Conservation (phyloP, 306 rosid species). For the Quercus gilva region DNA sequence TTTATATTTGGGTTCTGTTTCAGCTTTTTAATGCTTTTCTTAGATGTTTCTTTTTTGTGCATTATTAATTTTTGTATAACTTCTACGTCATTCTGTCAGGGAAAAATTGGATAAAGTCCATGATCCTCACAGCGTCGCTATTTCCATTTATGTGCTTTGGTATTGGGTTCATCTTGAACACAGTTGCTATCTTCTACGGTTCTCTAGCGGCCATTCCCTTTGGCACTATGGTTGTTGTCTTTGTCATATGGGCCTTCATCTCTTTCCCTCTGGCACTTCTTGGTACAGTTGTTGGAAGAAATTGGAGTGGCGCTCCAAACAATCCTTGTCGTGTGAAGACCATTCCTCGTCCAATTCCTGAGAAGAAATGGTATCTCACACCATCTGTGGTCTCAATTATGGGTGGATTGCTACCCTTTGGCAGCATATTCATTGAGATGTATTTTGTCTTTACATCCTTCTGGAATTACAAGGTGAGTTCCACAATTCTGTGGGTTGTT, state of each 20-base stretch:
- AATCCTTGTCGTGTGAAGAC: conserved; percentile 99
- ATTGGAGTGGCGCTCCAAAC: conserved; percentile 99
- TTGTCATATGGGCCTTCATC: conserved; percentile 98
- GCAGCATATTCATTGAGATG: conserved; percentile 99
- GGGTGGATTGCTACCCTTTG: conserved; percentile 99
- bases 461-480: conserved; percentile 87
- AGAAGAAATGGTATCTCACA: conserved; percentile 99
- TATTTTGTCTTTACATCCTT: conserved; percentile 98
- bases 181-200: conserved; percentile 94
- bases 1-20: conserved; percentile 13
- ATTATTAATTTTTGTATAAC: conserved; percentile 5
- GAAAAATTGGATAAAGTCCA: conserved; percentile 95
- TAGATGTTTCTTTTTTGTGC: conserved; percentile 22
- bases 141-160: conserved; percentile 98
- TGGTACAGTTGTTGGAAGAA: conserved; percentile 99
- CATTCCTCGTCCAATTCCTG: conserved; percentile 99
- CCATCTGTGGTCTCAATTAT: conserved; percentile 95
- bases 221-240: conserved; percentile 97
- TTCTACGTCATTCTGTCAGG: conserved; percentile 42
- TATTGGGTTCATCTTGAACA: conserved; percentile 89
- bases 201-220: conserved; percentile 99
- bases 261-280: conserved; percentile 99
- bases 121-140: conserved; percentile 96
- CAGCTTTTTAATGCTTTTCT: conserved; percentile 11
- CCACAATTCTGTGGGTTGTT: not conserved